Conservation (phyloP, 306 rosid genomes). For the Leucaena leucocephala region DNA sequence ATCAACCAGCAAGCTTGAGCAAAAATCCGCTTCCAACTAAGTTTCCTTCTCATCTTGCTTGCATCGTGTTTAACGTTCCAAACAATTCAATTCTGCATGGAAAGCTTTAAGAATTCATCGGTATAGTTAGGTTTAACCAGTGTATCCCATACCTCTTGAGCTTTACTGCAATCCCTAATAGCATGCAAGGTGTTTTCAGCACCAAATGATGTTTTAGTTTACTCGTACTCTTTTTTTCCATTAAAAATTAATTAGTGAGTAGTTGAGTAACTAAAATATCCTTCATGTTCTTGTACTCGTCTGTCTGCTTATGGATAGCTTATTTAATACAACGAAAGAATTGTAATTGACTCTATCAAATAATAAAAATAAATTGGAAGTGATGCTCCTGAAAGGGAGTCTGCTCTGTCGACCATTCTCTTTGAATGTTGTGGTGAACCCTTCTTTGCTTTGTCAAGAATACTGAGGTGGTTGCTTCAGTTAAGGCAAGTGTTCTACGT, state of each 20-base stretch:
- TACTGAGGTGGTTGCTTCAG: background rate
- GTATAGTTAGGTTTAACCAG: background rate
- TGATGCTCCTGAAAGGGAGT: background rate
- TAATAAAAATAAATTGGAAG: background rate
- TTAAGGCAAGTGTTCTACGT: conserved; percentile 23
- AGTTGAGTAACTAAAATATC: conserved; percentile 4
- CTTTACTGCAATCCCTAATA: background rate
- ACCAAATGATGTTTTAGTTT: background rate
- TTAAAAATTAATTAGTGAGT: background rate
- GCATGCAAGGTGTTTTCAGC: no score
- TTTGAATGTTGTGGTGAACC: background rate
- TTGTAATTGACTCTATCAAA: background rate
- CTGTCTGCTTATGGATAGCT: conserved; percentile 12
- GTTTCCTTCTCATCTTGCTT: background rate
- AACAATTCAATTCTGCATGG: background rate
- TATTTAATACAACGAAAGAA: conserved; percentile 7
- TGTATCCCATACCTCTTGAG: background rate
- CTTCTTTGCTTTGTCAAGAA: conserved; percentile 10
- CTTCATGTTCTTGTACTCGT: background rate
- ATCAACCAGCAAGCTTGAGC: background rate
- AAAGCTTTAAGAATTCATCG: background rate
- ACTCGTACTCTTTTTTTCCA: background rate
- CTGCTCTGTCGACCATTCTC: background rate
- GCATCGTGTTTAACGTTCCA: background rate
- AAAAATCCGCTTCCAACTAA: background rate